Base-by-base conservation (phyloP, 306 rosid genomes). In the Quercus robur region DNA sequence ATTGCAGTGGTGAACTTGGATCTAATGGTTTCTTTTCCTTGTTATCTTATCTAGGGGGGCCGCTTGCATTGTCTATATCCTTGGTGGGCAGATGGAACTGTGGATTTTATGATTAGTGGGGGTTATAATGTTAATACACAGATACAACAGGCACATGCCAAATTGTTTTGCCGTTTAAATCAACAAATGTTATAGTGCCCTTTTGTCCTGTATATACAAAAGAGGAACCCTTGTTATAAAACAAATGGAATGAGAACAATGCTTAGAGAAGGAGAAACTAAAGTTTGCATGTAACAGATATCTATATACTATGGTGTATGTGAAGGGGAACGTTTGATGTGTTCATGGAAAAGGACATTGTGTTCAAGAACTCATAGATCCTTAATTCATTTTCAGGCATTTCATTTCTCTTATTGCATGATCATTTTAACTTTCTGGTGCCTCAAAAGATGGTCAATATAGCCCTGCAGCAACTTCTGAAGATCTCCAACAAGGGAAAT, bases 41-140 rank as follows among this genome's bases (percentile, higher is more conserved):
- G 58, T 74, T 62, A 59, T 80, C 38, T 81, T 79, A 55, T 69
- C 56, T 80, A 91, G 97, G 85, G 89, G 15, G 94, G 94, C 28
- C 97, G 98, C 75, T 87, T 91, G 90, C 98, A 95, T 83, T 93
- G 98, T 81, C 80, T 85, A 77, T 44, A 89, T 56, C 98, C 99
- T 49, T 93, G 96, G 96, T 91, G 97, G 97, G 91, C 90, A 78
- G 96, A 95, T 84, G 94, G 94, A 61, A 81, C 93, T 5, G 97
- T 91, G 66, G 89, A 84, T 84, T 95, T 95, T 78, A 91, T 91
- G 98, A 84, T 85, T 33, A 91, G 93, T 80, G 98, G 98, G 28
- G 97, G 97, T 70, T 95, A 95, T 75, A 87, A 84, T 63, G 93
- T 93, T 75, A 49, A 80, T 56, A 30, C 88, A 71, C 87, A 82